Base-by-base conservation (phyloP, 306 rosid species). In the Rosa chinensis region DNA sequence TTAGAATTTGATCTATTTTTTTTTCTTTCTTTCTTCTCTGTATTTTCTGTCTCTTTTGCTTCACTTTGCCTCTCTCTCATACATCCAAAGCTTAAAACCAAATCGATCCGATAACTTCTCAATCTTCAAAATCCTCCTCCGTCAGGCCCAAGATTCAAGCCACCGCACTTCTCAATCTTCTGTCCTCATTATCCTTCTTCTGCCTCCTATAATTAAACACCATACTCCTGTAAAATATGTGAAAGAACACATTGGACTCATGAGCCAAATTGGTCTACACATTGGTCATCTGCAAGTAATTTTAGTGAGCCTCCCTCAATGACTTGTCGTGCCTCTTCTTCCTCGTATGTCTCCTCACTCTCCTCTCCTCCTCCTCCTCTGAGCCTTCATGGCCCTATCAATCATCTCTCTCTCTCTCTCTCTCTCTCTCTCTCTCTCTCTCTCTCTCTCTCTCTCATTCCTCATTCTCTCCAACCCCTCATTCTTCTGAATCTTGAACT, bases 121-220 rank as follows among this genome's bases (percentile, higher is more conserved):
- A 32, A 2, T 32, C 37, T 32, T 32, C 37, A 2, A 32, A 1
- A 32, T 32, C 37, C 37, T 32, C 3, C 37, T 32, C 37, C 3
- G 37, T 32, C 37, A 32, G 2, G 3, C 37, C 37, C 37, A 32
- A 32, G 37, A 32, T 32, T 32, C 37, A 32, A 2, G 37, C 37
- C 37, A 32, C 37, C 37, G 37, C 37, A 32, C 37, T 32, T 32
- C 92, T 91, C 91, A 67, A 95, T 92, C 94, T 91, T 91, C 97
- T 87, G 62, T 95, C 99, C 66, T 95, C 99, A 43, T 92, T 92
- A 85, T 95, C 99, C 86, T 84, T 91, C 90, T 95, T 92, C 86
- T 95, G 97, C 89, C 84, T 92, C 87, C 88, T 87, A 76, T 95
- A 95, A 70, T 81, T 91, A 32, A 87, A 78, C 86, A 95, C 99